phyloP scores from a whole-genome alignment of 2,329 filamentous ascomycete species.

The Akanthomyces lecanii region DNA sequence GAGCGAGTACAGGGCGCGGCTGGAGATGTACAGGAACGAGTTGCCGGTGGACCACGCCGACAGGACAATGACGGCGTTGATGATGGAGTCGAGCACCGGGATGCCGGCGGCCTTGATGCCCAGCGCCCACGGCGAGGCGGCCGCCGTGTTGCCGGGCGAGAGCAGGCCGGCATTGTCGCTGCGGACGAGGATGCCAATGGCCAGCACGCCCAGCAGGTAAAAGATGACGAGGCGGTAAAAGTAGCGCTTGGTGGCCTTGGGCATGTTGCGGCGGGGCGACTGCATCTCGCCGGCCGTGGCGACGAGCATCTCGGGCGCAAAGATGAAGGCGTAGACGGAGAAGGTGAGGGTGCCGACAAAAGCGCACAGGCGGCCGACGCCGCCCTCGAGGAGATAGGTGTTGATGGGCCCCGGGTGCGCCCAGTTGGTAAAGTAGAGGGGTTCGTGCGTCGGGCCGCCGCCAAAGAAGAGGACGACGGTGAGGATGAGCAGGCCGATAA shows the following conservation, averaged over 20 bases:
- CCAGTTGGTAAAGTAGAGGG: conserved; percentile 42
- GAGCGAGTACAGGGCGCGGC: conserved; percentile 41
- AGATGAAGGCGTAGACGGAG: conserved; percentile 22
- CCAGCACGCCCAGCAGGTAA: conserved; percentile 26
- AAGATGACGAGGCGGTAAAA: conserved; percentile 29
- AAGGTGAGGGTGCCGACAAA: conserved; percentile 32
- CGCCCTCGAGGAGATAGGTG: conserved; percentile 33
- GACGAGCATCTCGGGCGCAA: conserved; percentile 27
- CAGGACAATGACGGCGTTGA: conserved; percentile 53
- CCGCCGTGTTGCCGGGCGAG: conserved; percentile 21
- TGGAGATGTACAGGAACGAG: conserved; percentile 48
- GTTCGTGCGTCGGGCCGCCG: conserved; percentile 40
- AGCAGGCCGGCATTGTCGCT: conserved; percentile 35
- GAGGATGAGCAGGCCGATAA: conserved; percentile 46
- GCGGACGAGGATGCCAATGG: conserved; percentile 28
- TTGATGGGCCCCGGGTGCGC: conserved; percentile 29
- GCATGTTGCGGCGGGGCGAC: conserved; percentile 29
- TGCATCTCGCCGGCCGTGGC: conserved; percentile 31
- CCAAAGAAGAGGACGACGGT: conserved; percentile 43
- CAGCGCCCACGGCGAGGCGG: conserved; percentile 54
- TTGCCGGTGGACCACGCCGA: conserved; percentile 55
- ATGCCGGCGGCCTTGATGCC: conserved; percentile 44
- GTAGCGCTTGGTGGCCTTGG: conserved; percentile 28
- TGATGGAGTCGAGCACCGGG: conserved; percentile 39
- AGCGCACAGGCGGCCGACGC: conserved; percentile 52